Evolutionary conservation across 2,329 filamentous ascomycete genomes (phyloP).

Genomic region (Capronia coronata): DNA sequence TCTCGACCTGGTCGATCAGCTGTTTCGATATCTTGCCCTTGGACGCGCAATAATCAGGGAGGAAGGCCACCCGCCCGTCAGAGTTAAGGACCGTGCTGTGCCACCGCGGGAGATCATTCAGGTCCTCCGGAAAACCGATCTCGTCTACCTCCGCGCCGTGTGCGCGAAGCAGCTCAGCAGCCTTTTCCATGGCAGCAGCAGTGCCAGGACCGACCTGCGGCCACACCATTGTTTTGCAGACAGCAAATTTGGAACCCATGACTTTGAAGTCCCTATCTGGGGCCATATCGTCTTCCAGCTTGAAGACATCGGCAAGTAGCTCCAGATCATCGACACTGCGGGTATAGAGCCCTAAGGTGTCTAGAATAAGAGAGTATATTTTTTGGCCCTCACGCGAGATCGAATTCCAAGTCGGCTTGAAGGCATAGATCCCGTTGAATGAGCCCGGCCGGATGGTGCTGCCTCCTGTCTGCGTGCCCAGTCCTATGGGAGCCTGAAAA

Average conservation of each 20-base stretch:
- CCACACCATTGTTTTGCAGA: background rate
- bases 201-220: background rate
- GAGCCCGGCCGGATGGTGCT: conserved; percentile 58
- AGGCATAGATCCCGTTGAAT: conserved; percentile 58
- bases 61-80: too few species aligned
- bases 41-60: too few species aligned
- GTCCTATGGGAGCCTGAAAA: conserved; percentile 53
- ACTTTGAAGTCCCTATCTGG: background rate
- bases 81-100: too few species aligned
- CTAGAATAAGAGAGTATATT: conserved; percentile 53
- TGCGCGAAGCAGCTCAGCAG: background rate
- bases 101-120: too few species aligned
- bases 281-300: background rate
- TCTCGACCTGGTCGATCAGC: too few species aligned
- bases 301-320: conserved; percentile 38
- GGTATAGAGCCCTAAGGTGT: conserved; percentile 58
- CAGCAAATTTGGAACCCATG: too few species aligned
- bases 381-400: conserved; percentile 58
- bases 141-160: background rate
- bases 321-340: conserved; percentile 54
- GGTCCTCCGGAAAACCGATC: background rate
- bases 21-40: too few species aligned
- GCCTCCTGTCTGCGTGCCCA: conserved; percentile 63
- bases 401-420: conserved; percentile 61
- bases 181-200: background rate